Evolutionary conservation across 352 stramenopile genomes (phyloP).

Genomic region (Pythium oligandrum): DNA sequence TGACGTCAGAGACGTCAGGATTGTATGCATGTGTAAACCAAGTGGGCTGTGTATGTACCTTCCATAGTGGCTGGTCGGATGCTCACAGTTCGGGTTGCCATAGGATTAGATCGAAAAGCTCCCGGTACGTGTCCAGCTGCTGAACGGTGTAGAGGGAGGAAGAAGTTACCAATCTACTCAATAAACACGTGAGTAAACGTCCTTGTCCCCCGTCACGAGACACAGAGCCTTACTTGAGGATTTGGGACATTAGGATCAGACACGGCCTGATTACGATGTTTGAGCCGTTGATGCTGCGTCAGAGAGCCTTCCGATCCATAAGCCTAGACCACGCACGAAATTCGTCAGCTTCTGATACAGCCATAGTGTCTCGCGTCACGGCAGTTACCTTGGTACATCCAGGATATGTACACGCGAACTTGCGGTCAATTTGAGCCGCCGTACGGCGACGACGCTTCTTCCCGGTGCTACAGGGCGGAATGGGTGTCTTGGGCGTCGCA

Average conservation of each 20-base stretch:
- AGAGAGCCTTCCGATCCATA: slow-evolving; percentile 79
- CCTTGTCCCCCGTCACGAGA: too few species aligned
- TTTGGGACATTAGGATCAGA: too few species aligned
- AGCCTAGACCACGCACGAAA: slow-evolving; percentile 23
- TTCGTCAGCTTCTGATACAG: too few species aligned
- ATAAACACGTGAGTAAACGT: neutral
- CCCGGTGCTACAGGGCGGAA: slow-evolving; percentile 33
- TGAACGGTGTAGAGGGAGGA: slow-evolving; percentile 43
- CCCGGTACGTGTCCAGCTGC: slow-evolving; percentile 9
- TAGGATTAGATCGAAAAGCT: slow-evolving; percentile 4
- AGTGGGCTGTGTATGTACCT: neutral
- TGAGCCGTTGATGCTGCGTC: slow-evolving; percentile 76
- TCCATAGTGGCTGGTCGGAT: slow-evolving; percentile 56
- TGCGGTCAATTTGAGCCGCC: slow-evolving; percentile 79
- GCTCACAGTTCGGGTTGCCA: slow-evolving; percentile 27
- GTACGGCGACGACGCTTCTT: slow-evolving; percentile 74
- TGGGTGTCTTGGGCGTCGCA: slow-evolving; percentile 23
- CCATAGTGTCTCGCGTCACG: neutral
- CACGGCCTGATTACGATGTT: slow-evolving; percentile 41
- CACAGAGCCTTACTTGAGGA: too few species aligned
- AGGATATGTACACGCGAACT: slow-evolving; percentile 57
- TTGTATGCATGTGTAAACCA: too few species aligned
- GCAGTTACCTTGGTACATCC: slow-evolving; percentile 55
- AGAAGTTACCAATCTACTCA: slow-evolving; percentile 31
- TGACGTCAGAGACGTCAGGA: too few species aligned